Evolutionary conservation across 306 rosid genomes (phyloP), one percentile per base, ranked within the genome.

Genomic region (Vigna reflexopilosa): DNA sequence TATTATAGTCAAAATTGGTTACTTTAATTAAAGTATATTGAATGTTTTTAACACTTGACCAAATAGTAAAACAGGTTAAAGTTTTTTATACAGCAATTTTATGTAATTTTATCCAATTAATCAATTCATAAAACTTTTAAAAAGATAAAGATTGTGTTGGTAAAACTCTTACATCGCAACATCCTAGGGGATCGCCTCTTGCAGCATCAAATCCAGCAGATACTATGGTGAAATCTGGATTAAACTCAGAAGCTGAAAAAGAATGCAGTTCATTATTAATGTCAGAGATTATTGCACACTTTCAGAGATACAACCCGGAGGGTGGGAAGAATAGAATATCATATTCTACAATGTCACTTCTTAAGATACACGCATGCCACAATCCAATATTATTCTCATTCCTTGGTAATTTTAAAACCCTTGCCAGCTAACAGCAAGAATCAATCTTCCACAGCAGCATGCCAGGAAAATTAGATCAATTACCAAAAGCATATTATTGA

Each of bases 141-240:
- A 36, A 65, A 45, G 36, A 19, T 38, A 52, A 68, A 40, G 45
- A 76, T 13, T 58, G 16, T 24, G 55, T 67, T 32, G 24, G 74
- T 38, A 56, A 79, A 80, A 78, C 66, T 59, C 85, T 87, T 93
- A 95, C 99, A 81, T 95, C 99, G 48, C 99, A 95, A 85, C 93
- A 86, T 69, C 99, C 99, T 44, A 93, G 87, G 17, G 98, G 99
- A 85, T 95, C 99, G 59, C 99, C 99, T 88, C 98, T 90, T 22
- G 99, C 99, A 73, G 99, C 99, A 91, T 95, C 99, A 86, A 95
- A 95, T 82, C 99, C 99, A 1, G 99, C 99, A 76, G 99, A 95
- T 91, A 95, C 86, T 77, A 95, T 93, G 84, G 90, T 90, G 76
- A 95, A 81, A 86, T 93, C 99, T 3, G 99, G 99, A 72, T 91